These are phyloP conservation scores for Alternaria viburni DNA, from an alignment of 2,329 filamentous ascomycete species.

Conservation along the genomic window DNA sequence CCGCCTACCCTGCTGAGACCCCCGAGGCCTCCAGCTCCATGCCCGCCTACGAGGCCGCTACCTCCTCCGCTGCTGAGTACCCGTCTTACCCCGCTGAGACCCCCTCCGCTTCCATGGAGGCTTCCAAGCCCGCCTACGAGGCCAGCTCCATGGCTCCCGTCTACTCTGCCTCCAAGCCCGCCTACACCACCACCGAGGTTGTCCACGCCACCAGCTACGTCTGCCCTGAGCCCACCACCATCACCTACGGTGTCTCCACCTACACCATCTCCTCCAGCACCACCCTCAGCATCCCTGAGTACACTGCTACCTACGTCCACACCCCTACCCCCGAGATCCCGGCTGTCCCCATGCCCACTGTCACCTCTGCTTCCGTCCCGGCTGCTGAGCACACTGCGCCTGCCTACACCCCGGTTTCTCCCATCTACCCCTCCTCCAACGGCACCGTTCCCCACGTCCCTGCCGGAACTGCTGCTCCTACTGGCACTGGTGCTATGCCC, in stretches of 20 bases:
- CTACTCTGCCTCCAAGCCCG: slow-evolving; percentile 8
- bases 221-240: slow-evolving; percentile 34
- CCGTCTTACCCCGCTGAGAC: slow-evolving; percentile 1
- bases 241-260: slow-evolving; percentile 37
- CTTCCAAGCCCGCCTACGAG: not conserved
- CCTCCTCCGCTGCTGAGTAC: not conserved
- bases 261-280: slow-evolving; percentile 44
- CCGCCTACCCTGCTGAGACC: slow-evolving; percentile 2
- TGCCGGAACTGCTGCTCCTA: slow-evolving; percentile 26
- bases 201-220: slow-evolving; percentile 30
- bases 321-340: slow-evolving; percentile 14
- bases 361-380: not conserved
- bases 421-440: slow-evolving; percentile 17
- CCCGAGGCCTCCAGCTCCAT: slow-evolving; percentile 1
- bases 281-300: slow-evolving; percentile 33
- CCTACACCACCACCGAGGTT: slow-evolving; percentile 38
- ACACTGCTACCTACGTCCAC: slow-evolving; percentile 29
- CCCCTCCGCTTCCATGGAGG: not conserved
- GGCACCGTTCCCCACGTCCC: slow-evolving; percentile 23
- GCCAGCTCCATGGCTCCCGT: not conserved
- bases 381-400: not conserved
- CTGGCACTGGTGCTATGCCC: slow-evolving; percentile 33
- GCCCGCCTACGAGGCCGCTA: slow-evolving; percentile 1
- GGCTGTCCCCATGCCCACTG: not conserved
- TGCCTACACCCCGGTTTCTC: slow-evolving; percentile 16